Percentiles rank a stretch among this genome's conserved stretches.
Evolutionary conservation across 805 yeast species (phyloP).

Genomic region (Yarrowia sp.): DNA sequence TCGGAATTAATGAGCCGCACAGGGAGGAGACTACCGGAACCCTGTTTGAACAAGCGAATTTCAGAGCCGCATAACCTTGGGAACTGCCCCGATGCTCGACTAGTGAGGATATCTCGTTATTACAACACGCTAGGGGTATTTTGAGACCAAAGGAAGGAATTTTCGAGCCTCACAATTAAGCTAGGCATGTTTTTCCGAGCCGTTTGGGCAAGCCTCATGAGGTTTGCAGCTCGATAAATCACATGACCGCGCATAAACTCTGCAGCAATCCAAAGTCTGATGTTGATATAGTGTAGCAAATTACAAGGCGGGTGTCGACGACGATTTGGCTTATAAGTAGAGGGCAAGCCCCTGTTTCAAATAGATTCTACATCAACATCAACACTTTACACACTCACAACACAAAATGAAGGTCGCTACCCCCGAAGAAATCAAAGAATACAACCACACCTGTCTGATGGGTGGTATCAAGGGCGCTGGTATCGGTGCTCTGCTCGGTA

Average conservation of each 20-base stretch:
- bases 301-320: conserved; percentile 6
- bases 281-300: conserved; percentile 1
- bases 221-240: background rate
- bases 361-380: background rate
- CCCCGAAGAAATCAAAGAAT: conserved; percentile 65
- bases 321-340: background rate
- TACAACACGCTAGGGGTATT: background rate
- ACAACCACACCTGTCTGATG: conserved; percentile 52
- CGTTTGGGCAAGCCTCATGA: background rate
- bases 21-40: background rate
- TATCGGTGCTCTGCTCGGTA: conserved; percentile 57
- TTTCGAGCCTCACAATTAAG: background rate
- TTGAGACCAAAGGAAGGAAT: background rate
- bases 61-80: background rate
- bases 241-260: background rate
- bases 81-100: background rate
- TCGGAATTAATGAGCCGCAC: conserved; percentile 8
- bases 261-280: conserved; percentile 23
- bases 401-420: conserved; percentile 62
- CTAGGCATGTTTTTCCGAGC: background rate
- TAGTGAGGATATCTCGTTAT: background rate
- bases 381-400: background rate
- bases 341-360: background rate
- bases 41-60: background rate
- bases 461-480: conserved; percentile 64